Evolutionary conservation across 257 asterid species (phyloP), one percentile per base, ranked within the genome.

Genomic region (Capsicum chinense): DNA sequence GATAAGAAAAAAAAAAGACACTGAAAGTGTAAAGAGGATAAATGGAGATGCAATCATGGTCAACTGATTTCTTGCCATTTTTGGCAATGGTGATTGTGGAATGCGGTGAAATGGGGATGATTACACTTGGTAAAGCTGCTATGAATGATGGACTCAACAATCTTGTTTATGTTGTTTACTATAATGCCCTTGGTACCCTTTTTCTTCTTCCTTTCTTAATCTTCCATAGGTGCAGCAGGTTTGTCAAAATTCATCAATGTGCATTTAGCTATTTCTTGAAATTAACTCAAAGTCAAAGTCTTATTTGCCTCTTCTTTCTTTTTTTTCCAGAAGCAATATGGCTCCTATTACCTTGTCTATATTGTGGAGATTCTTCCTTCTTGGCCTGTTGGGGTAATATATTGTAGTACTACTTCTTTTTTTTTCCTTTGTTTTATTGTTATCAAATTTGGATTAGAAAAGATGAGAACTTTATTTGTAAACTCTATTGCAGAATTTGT

Each of bases 321-420:
- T 12, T 66, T 7, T n/a, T 59, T n/a, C 2, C 85, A 86, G 88
- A 83, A 86, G 56, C 60, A 81, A 56, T 44, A 44, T 42, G 62
- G 35, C 66, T 54, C 89, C 85, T 11, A 71, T 80, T 79, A 86
- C 83, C 35, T 71, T 71, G 39, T 17, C 87, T 59, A 83, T 86
- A 47, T 83, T 86, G 73, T 35, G 70, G 59, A 73, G 86, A 73
- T 83, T 83, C 81, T 83, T 86, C 62, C 68, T 86, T 59, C 89
- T 86, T 12, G 89, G 89, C 17, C 69, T 86, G 42, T 60, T 86
- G 14, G 89, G 89, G 89, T 86, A 86, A 57, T 83, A 39, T 39
- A 39, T 39, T 39, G 3, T 39, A 39, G 2, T 47, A 37, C 79
- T 50, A 26, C 9, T 50, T 52, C n/a, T 6, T 37, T 52, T 39